Conservation (phyloP, 441 rosid species). For the Erodium texanum region DNA sequence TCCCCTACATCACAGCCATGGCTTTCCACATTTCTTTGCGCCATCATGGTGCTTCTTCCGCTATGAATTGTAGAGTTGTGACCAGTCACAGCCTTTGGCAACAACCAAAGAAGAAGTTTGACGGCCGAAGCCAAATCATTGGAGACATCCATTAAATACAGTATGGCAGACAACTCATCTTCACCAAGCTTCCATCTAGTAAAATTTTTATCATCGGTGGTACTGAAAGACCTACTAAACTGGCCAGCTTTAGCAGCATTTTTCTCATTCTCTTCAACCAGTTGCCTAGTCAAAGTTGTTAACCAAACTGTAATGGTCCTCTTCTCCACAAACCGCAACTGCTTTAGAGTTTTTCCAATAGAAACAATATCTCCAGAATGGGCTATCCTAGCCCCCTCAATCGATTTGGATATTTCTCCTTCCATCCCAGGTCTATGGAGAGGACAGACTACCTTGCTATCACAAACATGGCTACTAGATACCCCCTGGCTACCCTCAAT, state of each 20-base stretch:
- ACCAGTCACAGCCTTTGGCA: conserved; percentile 65
- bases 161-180: conserved; percentile 71
- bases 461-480: conserved; percentile 95
- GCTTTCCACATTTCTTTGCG: conserved; percentile 60
- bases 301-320: conserved; percentile 77
- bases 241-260: conserved; percentile 51
- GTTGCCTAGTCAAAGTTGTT: conserved; percentile 57
- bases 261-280: conserved; percentile 77
- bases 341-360: conserved; percentile 69
- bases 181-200: conserved; percentile 85
- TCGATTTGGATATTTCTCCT: conserved; percentile 46
- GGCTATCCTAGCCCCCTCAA: conserved; percentile 45
- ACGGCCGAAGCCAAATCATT: conserved; percentile 66
- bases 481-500: conserved; percentile 99
- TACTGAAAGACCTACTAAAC: conserved; percentile 41
- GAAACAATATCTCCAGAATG: conserved; percentile 53
- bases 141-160: conserved; percentile 76
- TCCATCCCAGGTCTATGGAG: conserved; percentile 49
- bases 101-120: conserved; percentile 83
- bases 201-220: conserved; percentile 57
- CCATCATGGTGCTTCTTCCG: conserved; percentile 55
- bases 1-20: conserved; percentile 76
- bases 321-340: conserved; percentile 71
- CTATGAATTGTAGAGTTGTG: conserved; percentile 52
- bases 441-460: conserved; percentile 62